Percentiles rank a stretch among this genome's conserved stretches.
Evolutionary conservation across 2,329 filamentous ascomycete genomes (phyloP).

Genomic region (Colletotrichum chrysophilum): DNA sequence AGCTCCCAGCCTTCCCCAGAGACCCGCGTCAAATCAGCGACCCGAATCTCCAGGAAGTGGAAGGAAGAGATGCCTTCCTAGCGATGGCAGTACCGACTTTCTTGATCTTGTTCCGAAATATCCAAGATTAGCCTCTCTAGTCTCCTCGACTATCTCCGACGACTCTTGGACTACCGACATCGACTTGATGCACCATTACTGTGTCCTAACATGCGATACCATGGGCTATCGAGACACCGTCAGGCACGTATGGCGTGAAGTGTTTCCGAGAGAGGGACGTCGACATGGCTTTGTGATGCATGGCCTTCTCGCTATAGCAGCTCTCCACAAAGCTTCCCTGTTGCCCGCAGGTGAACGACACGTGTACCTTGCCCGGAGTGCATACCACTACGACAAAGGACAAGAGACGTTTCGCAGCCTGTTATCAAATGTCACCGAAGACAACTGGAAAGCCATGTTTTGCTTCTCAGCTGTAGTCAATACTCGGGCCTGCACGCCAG

Average conservation of each 20-base stretch:
- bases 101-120: not conserved
- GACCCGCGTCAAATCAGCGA: not conserved
- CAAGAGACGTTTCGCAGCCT: not conserved
- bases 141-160: not conserved
- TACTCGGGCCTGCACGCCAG: not conserved
- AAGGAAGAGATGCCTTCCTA: not conserved
- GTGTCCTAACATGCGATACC: not conserved
- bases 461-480: not conserved
- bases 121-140: not conserved
- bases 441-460: not conserved
- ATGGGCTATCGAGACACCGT: not conserved
- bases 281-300: not conserved
- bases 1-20: not conserved
- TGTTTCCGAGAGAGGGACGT: not conserved
- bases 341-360: not conserved
- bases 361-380: not conserved
- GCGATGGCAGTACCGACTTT: not conserved
- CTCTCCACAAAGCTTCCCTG: not conserved
- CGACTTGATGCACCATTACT: not conserved
- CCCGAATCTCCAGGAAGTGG: not conserved
- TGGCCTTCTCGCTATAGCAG: not conserved
- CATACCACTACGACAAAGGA: not conserved
- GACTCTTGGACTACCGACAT: not conserved
- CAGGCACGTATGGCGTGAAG: not conserved
- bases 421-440: not conserved